phyloP scores from a whole-genome alignment of 2,329 filamentous ascomycete species.

The Aspergillus candidus region DNA sequence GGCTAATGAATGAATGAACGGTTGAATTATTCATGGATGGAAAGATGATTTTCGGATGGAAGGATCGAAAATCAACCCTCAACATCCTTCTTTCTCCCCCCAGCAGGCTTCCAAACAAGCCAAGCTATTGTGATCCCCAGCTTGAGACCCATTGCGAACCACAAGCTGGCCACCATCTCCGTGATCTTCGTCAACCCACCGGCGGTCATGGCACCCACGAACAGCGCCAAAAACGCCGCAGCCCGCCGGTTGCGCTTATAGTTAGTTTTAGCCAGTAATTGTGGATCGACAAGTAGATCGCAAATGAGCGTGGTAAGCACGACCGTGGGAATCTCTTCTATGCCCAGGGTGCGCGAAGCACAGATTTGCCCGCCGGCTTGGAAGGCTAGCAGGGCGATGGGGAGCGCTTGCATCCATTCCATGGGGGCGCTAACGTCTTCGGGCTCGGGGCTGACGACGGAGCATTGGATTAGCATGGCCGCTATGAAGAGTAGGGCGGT shows the following conservation, averaged over 20 bases:
- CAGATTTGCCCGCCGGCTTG: conserved; percentile 38
- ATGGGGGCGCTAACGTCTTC: conserved; percentile 27
- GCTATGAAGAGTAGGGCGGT: conserved; percentile 29
- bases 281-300: conserved; percentile 34
- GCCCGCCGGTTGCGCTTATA: conserved; percentile 31
- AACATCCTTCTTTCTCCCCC: conserved; percentile 4
- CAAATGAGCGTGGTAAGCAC: conserved; percentile 38
- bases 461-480: conserved; percentile 30
- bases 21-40: no score
- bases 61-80: conserved; percentile 5
- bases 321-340: conserved; percentile 39
- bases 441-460: conserved; percentile 26
- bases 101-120: conserved; percentile 29
- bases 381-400: conserved; percentile 36
- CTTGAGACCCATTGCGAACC: conserved; percentile 37
- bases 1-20: no score
- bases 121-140: conserved; percentile 28
- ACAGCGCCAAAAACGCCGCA: conserved; percentile 32
- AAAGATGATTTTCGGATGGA: not conserved
- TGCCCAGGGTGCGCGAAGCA: conserved; percentile 30
- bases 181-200: conserved; percentile 34
- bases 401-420: conserved; percentile 33
- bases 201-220: conserved; percentile 37
- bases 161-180: conserved; percentile 33
- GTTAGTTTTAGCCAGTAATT: conserved; percentile 23